These are phyloP conservation scores for Cyberlindnera maritima DNA, from an alignment of 805 yeast genomes.

Conservation along the genomic window DNA sequence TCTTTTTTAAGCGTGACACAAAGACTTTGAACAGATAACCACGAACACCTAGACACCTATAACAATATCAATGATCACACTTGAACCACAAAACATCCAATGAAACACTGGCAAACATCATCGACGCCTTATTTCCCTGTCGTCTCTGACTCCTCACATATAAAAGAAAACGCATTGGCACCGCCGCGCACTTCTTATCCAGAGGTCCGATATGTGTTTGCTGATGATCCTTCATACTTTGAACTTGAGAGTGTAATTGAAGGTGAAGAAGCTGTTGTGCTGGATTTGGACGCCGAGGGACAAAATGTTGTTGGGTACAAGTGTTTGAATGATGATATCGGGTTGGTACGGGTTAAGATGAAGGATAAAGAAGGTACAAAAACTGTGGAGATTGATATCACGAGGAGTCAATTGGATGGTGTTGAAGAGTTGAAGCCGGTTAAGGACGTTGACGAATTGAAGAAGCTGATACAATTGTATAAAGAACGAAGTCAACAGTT, in stretches of 20 bases:
- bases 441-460: constrained; percentile 16
- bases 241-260: constrained; percentile 12
- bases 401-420: constrained; percentile 18
- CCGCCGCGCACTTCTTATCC: constrained; percentile 20
- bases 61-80: too few species aligned
- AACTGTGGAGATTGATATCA: constrained; percentile 24
- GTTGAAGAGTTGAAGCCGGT: constrained; percentile 10
- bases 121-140: constrained; percentile 26
- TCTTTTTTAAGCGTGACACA: too few species aligned
- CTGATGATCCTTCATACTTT: constrained; percentile 25
- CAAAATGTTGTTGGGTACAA: constrained; percentile 9
- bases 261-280: constrained; percentile 23
- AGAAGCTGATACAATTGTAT: constrained; percentile 20
- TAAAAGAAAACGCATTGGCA: background rate
- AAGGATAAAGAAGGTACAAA: constrained; percentile 25
- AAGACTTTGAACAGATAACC: too few species aligned
- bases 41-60: too few species aligned
- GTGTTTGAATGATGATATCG: constrained; percentile 21
- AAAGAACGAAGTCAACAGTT: constrained; percentile 23
- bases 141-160: constrained; percentile 6
- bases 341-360: constrained; percentile 17
- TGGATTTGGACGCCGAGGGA: constrained; percentile 25
- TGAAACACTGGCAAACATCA: constrained; percentile 23
- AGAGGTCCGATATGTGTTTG: constrained; percentile 26
- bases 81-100: constrained; percentile 5